Base-by-base conservation (phyloP, 2,329 filamentous ascomycete species). In the Aureobasidium musti region DNA sequence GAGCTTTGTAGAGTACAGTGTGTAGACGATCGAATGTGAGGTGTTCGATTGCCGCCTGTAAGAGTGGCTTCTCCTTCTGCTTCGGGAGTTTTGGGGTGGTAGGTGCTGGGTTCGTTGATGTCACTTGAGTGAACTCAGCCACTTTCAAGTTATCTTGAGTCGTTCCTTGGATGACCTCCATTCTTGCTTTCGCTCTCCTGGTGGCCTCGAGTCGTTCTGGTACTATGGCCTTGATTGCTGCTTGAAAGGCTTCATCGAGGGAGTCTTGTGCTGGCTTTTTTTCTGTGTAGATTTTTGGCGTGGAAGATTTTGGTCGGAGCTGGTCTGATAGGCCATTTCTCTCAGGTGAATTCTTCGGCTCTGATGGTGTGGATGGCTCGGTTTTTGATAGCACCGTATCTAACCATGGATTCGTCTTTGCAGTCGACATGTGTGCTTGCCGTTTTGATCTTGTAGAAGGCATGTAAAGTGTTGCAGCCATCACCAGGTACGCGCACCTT, bases 161-260 rank as follows among this genome's bases (percentile, higher is more conserved):
- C 23, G n/a, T 23, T 35, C 13, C n/a, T 35, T 54, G 30, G 19
- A 5, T 37, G 30, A 23, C 8, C 5, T 21, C n/a, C 33, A 7
- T 54, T 37, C 35, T 37, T 5, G 30, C 52, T 54, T 54, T 54
- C 17, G 52, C 52, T 54, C 21, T 54, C n/a, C 52, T 35, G 52
- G 52, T 54, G n/a, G 52, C 52, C 21, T 35, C 52, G 30, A 35
- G 30, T 7, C 52, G 52, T 54, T 54, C 52, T 23, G 52, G 52
- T 37, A 54, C 52, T 54, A 54, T 54, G 4, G 52, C 52, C 28
- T 54, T 54, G 52, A 54, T 37, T 13, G 52, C 52, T 54, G 52
- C 52, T 54, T 54, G 30, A 8, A 54, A 54, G 33, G 52, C 52
- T 54, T 54, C 52, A 8, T 54, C 52, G n/a, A 54, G 52, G 7